Percentiles rank a stretch among this genome's conserved stretches.
Evolutionary conservation across 768 basidiomycete species (phyloP).

Genomic region (Podaxis sp.): DNA sequence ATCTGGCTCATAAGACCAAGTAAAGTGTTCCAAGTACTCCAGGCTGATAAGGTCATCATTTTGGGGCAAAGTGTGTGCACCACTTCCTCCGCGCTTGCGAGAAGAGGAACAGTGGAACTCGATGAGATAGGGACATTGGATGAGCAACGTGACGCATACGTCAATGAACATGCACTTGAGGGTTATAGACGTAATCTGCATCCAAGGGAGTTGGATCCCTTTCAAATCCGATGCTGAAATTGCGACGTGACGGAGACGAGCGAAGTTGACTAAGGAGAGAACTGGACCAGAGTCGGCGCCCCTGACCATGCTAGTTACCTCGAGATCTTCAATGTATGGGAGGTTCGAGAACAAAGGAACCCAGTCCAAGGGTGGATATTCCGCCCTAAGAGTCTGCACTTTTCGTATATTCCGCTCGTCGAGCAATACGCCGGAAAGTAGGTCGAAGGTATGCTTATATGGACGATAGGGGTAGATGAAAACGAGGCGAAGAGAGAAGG

Average conservation of each 20-base stretch:
- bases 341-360: neutral
- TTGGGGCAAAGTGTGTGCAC: neutral
- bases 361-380: neutral
- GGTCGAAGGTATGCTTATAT: neutral
- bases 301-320: neutral
- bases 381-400: neutral
- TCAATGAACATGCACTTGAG: neutral
- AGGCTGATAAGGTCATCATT: neutral
- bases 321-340: neutral
- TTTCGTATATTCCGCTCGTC: neutral
- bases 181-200: neutral
- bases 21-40: neutral
- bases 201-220: neutral
- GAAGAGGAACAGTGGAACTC: neutral
- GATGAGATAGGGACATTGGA: neutral
- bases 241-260: neutral
- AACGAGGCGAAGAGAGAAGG: neutral
- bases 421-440: neutral
- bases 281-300: neutral
- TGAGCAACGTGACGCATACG: neutral
- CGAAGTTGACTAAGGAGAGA: neutral
- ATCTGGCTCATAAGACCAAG: neutral
- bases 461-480: neutral
- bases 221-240: neutral
- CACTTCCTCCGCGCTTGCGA: neutral